Base-by-base conservation (phyloP, 2,329 filamentous ascomycete genomes). In the Venturia oleaginea region DNA sequence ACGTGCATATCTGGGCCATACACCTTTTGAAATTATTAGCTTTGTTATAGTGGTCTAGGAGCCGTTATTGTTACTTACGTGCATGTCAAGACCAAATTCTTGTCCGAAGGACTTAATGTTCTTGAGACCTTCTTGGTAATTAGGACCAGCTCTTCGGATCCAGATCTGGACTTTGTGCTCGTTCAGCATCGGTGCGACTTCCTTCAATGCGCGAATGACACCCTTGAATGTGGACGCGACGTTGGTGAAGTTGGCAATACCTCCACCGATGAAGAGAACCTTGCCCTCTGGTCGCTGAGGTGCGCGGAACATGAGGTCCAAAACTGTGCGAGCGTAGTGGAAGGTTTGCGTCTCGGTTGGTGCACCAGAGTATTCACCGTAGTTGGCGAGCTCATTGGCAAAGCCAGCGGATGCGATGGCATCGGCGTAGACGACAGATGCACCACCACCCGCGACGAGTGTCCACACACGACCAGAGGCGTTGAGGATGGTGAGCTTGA, bases 241-340 rank as follows among this genome's bases (percentile, higher is more conserved):
- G 81, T 97, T 99, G 84, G 94, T 99, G 84, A 99, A 99, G 89
- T 99, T 99, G 84, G 94, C 94, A 85, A 99, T 99, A 85, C 94
- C 94, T 82, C 94, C 94, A 79, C 94, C 94, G 71, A 99, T 97
- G 86, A 99, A 99, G 69, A 99, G 88, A 63, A 99, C 91, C 86
- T 97, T 99, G 83, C 94, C 94, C 74, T 97, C 88, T 67, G 90
- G 85, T 78, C 86, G 83, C 75, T 86, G 78, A 66, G 94, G 93
- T 64, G 93, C 89, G 71, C 94, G 91, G 71, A 99, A 89, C 91
- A 99, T 96, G 69, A 99, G 87, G 78, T 99, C 94, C 68, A 99
- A 84, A 68, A 99, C 91, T 37, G 94, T 99, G 74, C 90, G 90
- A 74, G 94, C 92, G 81, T 99, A 99, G 87, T 97, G 92, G 87